phyloP scores from a whole-genome alignment of 805 yeast species.

The Yamadazyma tumulicola region DNA sequence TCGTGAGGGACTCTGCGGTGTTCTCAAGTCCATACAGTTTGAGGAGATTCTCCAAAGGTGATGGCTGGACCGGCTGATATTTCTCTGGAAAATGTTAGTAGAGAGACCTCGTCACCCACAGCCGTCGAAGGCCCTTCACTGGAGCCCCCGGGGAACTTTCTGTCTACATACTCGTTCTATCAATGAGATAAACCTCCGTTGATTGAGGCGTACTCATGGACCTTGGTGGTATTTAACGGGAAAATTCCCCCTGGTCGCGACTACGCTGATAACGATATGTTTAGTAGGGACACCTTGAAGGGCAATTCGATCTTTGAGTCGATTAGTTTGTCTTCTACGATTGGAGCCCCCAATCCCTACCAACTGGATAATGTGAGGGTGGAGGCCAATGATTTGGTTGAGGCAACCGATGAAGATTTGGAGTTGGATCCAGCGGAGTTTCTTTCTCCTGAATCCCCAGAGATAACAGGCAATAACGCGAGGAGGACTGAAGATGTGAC shows the following conservation, averaged over 20 bases:
- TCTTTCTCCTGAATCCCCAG: constrained; percentile 16
- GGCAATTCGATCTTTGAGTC: constrained; percentile 11
- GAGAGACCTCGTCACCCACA: neutral
- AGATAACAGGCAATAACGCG: neutral
- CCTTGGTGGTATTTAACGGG: no score
- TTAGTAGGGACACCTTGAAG: constrained; percentile 1
- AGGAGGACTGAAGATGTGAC: no score
- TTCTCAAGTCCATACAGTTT: constrained; percentile 62
- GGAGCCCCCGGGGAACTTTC: neutral
- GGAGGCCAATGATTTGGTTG: neutral
- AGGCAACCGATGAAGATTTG: neutral
- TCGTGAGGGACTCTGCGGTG: constrained; percentile 76
- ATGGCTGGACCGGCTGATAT: constrained; percentile 48
- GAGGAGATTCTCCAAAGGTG: constrained; percentile 72
- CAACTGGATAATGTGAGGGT: neutral
- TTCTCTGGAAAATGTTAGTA: constrained; percentile 7
- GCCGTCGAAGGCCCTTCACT: neutral
- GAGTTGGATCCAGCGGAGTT: constrained; percentile 26
- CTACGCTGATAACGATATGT: neutral
- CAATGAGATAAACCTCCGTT: constrained; percentile 4
- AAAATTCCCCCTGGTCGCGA: neutral
- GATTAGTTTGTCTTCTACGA: constrained; percentile 13
- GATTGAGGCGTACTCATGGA: no score
- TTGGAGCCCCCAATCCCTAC: neutral
- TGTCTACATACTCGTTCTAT: constrained; percentile 6